These are phyloP conservation scores for Pythium phragmiticola DNA, from an alignment of 352 stramenopile genomes.

Conservation along the genomic window DNA sequence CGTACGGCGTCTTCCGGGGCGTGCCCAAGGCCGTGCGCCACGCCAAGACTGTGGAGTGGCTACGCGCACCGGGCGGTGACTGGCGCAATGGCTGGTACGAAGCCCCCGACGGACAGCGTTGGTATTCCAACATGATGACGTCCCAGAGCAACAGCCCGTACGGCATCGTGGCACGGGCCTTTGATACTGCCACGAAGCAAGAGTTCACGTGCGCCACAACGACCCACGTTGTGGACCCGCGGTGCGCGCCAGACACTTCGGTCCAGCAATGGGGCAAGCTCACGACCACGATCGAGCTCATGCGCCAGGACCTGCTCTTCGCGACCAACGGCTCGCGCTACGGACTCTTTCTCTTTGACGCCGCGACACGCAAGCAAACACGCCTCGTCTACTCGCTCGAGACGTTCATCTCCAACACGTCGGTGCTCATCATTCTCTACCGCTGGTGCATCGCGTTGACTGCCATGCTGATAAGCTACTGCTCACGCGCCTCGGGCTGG, in stretches of 20 bases:
- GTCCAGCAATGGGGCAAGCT: conserved; percentile 8
- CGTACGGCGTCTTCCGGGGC: conserved; percentile 4
- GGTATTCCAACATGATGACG: conserved; percentile 36
- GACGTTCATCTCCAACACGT: conserved; percentile 50
- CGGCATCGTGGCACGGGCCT: conserved; percentile 30
- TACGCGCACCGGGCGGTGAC: conserved; percentile 15
- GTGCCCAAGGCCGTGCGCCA: conserved; percentile 7
- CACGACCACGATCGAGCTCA: conserved; percentile 7
- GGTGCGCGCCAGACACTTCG: too few relatives aligned
- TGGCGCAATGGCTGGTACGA: conserved; percentile 55
- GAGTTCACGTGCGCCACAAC: conserved; percentile 32
- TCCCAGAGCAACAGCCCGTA: conserved; percentile 9
- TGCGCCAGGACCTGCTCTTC: conserved; percentile 6
- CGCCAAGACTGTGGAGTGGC: conserved; percentile 39
- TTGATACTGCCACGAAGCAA: conserved; percentile 26
- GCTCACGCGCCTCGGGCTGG: not conserved
- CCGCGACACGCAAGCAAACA: conserved; percentile 15
- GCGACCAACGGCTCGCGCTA: conserved; percentile 33
- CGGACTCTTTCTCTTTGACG: conserved; percentile 41
- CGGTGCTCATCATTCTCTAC: conserved; percentile 32
- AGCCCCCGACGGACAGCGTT: conserved; percentile 18
- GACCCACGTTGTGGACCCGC: too few relatives aligned
- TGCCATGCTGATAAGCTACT: too few relatives aligned
- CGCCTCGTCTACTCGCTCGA: conserved; percentile 39
- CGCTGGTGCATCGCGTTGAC: conserved; percentile 29